Conservation (phyloP, 2,329 filamentous ascomycete species). For the Fusarium graminum region DNA sequence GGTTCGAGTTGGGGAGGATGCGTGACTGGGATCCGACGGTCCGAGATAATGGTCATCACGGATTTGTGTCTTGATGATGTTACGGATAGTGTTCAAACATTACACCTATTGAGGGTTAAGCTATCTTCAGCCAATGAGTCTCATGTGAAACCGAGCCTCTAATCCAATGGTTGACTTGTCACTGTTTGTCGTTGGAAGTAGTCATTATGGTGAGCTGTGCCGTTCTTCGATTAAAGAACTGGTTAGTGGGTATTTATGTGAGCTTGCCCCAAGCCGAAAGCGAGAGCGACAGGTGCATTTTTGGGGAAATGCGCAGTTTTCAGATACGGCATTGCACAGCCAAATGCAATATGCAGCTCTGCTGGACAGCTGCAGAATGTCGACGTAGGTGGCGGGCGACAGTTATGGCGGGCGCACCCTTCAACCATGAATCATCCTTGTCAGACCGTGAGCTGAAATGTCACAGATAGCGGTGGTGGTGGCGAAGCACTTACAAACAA, state of each 20-base stretch:
- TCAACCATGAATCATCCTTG: conserved; percentile 4
- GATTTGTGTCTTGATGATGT: conserved; percentile 12
- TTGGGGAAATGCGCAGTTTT: too few relatives aligned
- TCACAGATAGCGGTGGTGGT: background rate
- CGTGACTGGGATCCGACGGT: conserved; percentile 17
- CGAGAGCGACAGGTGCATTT: background rate
- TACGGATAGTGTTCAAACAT: background rate
- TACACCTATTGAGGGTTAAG: too few relatives aligned
- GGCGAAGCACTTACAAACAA: background rate
- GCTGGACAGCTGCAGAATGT: background rate
- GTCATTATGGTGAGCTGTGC: too few relatives aligned
- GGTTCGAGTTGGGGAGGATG: conserved; percentile 29
- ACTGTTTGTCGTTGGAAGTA: too few relatives aligned
- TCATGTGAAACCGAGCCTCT: too few relatives aligned
- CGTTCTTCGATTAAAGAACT: too few relatives aligned
- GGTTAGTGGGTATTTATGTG: background rate
- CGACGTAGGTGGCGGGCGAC: conserved; percentile 21
- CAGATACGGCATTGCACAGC: background rate
- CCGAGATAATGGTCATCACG: conserved; percentile 5
- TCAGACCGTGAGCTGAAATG: background rate
- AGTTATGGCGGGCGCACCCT: background rate
- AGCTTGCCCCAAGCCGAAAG: background rate
- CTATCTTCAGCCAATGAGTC: too few relatives aligned
- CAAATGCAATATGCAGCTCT: background rate
- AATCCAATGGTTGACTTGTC: too few relatives aligned